A percentile compares a stretch with the other conserved stretches of the same genome.
These are phyloP conservation scores for Fusarium agapanthi DNA, from an alignment of 2,329 filamentous ascomycete species.

Conservation along the genomic window DNA sequence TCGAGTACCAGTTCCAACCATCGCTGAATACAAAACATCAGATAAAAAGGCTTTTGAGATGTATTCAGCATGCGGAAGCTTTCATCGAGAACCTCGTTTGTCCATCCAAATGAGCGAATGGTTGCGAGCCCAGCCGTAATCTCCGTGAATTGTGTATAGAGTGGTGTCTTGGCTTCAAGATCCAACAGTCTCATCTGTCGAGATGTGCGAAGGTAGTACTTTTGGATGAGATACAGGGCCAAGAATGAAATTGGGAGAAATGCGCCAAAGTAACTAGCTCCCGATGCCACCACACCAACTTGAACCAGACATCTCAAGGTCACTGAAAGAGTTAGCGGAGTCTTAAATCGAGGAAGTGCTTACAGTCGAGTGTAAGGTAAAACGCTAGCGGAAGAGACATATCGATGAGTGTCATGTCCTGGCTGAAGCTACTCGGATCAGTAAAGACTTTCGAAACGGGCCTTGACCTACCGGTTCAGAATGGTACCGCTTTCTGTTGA, in stretches of 20 bases:
- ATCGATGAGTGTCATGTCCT: slow-evolving; percentile 55
- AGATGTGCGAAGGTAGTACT: slow-evolving; percentile 61
- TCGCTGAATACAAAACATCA: slow-evolving; percentile 58
- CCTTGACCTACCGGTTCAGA: slow-evolving; percentile 48
- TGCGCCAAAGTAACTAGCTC: slow-evolving; percentile 45
- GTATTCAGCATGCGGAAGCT: slow-evolving; percentile 50
- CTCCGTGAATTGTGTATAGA: slow-evolving; percentile 62
- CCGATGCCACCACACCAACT: slow-evolving; percentile 38
- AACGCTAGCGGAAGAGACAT: slow-evolving; percentile 49
- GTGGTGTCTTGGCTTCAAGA: slow-evolving; percentile 58
- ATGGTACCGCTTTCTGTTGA: slow-evolving; percentile 52
- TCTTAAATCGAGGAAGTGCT: background rate
- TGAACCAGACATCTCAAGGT: slow-evolving; percentile 38
- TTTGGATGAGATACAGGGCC: slow-evolving; percentile 55
- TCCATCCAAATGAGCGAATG: slow-evolving; percentile 61
- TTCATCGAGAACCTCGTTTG: slow-evolving; percentile 46
- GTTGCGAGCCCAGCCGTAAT: slow-evolving; percentile 57
- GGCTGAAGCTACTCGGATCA: slow-evolving; percentile 50
- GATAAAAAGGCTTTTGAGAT: slow-evolving; percentile 60
- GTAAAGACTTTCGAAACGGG: too few species aligned
- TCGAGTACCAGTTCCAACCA: slow-evolving; percentile 60
- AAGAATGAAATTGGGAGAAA: slow-evolving; percentile 53
- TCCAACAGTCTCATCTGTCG: slow-evolving; percentile 62
- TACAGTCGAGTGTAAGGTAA: slow-evolving; percentile 43
- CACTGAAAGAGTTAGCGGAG: slow-evolving; percentile 31